A percentile compares a stretch with the other conserved stretches of the same genome.
Evolutionary conservation across 805 yeast species (phyloP).

Genomic region (Candida ipomoeae): DNA sequence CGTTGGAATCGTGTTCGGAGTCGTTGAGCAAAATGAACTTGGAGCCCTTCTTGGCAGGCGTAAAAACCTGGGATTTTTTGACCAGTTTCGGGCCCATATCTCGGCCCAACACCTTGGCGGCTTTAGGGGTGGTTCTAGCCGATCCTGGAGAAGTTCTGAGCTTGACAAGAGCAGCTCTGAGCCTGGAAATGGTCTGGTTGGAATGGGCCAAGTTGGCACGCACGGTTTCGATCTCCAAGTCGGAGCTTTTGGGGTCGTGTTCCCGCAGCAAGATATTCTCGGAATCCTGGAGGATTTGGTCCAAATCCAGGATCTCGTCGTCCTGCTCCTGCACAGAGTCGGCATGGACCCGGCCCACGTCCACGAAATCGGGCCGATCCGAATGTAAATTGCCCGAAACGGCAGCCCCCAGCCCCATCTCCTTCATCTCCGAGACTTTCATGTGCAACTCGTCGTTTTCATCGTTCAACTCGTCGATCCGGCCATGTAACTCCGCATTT

Average conservation of each 20-base stretch:
- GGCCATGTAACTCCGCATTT: slow-evolving; percentile 44
- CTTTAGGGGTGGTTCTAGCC: slow-evolving; percentile 23
- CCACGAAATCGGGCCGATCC: background rate
- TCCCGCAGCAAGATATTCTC: slow-evolving; percentile 15
- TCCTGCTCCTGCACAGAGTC: slow-evolving; percentile 26
- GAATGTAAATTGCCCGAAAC: background rate
- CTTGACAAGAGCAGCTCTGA: slow-evolving; percentile 49
- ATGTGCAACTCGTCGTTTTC: slow-evolving; percentile 59
- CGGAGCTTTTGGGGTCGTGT: slow-evolving; percentile 38
- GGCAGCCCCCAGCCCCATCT: slow-evolving; percentile 1
- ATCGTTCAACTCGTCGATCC: slow-evolving; percentile 59
- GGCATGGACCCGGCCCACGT: background rate
- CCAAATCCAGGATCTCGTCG: slow-evolving; percentile 29
- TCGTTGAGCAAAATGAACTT: slow-evolving; percentile 28
- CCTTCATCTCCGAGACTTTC: slow-evolving; percentile 22
- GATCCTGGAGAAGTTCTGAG: slow-evolving; percentile 23
- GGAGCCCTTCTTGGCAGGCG: slow-evolving; percentile 37
- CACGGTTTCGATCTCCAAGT: slow-evolving; percentile 62
- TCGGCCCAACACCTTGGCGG: slow-evolving; percentile 8
- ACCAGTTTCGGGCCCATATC: slow-evolving; percentile 16
- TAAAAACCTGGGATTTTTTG: slow-evolving; percentile 12
- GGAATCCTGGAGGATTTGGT: slow-evolving; percentile 29
- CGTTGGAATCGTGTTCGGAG: slow-evolving; percentile 17
- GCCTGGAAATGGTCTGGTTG: slow-evolving; percentile 55
- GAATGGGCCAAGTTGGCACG: slow-evolving; percentile 63